phyloP scores from a whole-genome alignment of 1,139 yeast species.

The Hemisphaericaspora lyxosophila region DNA sequence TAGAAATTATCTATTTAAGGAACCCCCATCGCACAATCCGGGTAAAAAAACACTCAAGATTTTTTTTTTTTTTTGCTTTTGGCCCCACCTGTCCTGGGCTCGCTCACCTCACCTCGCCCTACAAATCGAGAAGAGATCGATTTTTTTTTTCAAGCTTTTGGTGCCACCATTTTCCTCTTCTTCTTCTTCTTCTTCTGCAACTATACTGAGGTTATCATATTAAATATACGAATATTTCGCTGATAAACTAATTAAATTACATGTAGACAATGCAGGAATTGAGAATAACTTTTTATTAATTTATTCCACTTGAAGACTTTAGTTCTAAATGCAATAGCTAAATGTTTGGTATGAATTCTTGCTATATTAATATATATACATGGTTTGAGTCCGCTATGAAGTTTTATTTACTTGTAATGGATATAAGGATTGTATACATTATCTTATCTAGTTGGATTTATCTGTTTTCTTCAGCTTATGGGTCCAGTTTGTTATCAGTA shows the following conservation, averaged over 20 bases:
- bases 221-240: neutral
- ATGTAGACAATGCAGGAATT: neutral
- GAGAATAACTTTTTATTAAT: neutral
- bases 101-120: too few relatives aligned
- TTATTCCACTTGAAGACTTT: neutral
- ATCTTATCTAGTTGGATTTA: too few relatives aligned
- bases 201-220: neutral
- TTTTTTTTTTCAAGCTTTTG: too few relatives aligned
- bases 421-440: conserved; percentile 58
- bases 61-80: too few relatives aligned
- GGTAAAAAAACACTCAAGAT: too few relatives aligned
- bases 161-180: too few relatives aligned
- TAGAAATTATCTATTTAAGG: neutral
- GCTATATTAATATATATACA: conserved; percentile 43
- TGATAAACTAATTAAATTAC: neutral
- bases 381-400: conserved; percentile 57
- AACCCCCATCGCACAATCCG: conserved; percentile 4
- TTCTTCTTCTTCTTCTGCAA: too few relatives aligned
- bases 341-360: conserved; percentile 2
- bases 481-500: too few relatives aligned
- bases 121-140: too few relatives aligned
- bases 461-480: neutral
- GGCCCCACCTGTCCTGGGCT: too few relatives aligned
- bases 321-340: neutral
- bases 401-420: conserved; percentile 39